A percentile compares a stretch with the other conserved stretches of the same genome.
Evolutionary conservation across 129 eudicot species (phyloP).

Genomic region (Oenanthe sinensis): DNA sequence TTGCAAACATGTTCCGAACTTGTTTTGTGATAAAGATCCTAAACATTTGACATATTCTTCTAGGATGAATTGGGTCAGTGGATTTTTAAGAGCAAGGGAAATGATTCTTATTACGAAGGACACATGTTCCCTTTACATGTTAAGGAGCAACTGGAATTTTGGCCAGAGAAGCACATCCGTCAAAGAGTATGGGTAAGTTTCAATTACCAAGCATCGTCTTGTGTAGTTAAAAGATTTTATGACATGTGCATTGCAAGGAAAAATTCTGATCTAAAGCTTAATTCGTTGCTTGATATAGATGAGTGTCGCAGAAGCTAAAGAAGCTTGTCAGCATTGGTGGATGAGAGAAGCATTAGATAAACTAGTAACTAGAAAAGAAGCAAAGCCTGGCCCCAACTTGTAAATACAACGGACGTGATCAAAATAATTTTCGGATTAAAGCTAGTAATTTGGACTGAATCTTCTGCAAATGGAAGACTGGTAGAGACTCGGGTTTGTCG

Average conservation of each 20-base stretch:
- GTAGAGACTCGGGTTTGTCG: not conserved
- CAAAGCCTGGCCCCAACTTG: slow-evolving; percentile 4
- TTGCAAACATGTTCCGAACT: not conserved
- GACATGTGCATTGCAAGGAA: not conserved
- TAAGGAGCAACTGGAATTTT: slow-evolving; percentile 44
- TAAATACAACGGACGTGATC: not conserved
- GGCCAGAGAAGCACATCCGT: slow-evolving; percentile 81
- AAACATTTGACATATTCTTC: not conserved
- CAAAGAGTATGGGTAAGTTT: slow-evolving; percentile 69
- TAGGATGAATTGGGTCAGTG: slow-evolving; percentile 50
- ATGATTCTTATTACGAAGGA: slow-evolving; percentile 42
- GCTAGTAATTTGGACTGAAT: not conserved
- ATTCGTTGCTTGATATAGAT: slow-evolving; percentile 25
- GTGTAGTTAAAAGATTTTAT: not conserved
- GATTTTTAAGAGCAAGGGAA: slow-evolving; percentile 57
- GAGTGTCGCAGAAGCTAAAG: slow-evolving; percentile 68
- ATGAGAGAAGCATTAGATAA: slow-evolving; percentile 74
- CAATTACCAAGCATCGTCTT: not conserved
- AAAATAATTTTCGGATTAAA: not conserved
- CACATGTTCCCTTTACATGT: slow-evolving; percentile 77
- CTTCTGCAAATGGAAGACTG: not conserved
- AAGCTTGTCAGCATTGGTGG: slow-evolving; percentile 71
- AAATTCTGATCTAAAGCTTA: slow-evolving; percentile 6
- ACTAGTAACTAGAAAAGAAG: slow-evolving; percentile 22
- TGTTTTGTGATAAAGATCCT: not conserved